Percentiles rank a stretch among this genome's conserved stretches.
These are phyloP conservation scores for Pseudogymnoascus sp. DNA, from an alignment of 2,329 filamentous ascomycete species.

Conservation along the genomic window DNA sequence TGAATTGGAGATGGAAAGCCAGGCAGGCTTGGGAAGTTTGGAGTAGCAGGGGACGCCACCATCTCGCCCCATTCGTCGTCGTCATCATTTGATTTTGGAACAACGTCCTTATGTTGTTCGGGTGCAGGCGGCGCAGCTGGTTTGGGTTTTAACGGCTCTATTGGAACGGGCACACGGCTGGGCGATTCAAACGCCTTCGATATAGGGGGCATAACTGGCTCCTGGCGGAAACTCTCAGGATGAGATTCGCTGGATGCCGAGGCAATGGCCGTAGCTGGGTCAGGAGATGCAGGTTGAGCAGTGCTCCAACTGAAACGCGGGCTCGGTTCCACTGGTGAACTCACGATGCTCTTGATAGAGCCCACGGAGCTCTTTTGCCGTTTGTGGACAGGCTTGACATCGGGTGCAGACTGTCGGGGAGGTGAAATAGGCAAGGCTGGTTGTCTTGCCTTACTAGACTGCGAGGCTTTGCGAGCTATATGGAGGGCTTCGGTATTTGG, in stretches of 20 bases:
- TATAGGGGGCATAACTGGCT: neutral
- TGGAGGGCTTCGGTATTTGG: neutral
- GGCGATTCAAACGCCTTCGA: neutral
- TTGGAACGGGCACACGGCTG: neutral
- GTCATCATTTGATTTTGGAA: conserved; percentile 18
- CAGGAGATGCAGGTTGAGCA: neutral
- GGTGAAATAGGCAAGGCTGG: neutral
- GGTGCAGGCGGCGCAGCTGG: neutral
- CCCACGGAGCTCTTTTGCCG: neutral
- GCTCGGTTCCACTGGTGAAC: neutral
- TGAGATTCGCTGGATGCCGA: neutral
- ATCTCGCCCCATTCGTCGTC: conserved; percentile 35
- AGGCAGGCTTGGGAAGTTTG: conserved; percentile 12
- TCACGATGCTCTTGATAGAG: neutral
- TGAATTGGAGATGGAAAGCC: neutral
- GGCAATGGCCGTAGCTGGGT: neutral
- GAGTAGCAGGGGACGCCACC: conserved; percentile 28
- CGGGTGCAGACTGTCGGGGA: neutral
- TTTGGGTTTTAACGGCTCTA: neutral
- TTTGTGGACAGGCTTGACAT: neutral
- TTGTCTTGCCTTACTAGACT: neutral
- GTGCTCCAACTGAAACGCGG: neutral
- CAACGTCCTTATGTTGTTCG: neutral
- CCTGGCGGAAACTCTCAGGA: neutral
- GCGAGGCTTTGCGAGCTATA: neutral